phyloP scores from a whole-genome alignment of 306 rosid species.

The Gleditsia sinensis region DNA sequence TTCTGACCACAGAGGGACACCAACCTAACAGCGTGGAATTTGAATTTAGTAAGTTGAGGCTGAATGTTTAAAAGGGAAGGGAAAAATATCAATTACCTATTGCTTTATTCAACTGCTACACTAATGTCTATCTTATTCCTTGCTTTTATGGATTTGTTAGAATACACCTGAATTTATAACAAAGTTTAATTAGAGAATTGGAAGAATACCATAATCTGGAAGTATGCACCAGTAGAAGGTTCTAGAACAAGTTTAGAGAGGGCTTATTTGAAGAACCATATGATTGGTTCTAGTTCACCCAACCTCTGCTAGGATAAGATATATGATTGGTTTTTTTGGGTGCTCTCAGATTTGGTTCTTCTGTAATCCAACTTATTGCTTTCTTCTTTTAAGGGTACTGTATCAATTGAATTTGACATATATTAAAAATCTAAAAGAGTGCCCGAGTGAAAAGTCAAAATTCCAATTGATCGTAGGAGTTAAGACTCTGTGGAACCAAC shows the following conservation, averaged over 20 bases:
- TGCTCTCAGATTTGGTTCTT: not conserved
- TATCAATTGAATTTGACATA: not conserved
- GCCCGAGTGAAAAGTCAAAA: not conserved
- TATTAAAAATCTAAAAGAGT: not conserved
- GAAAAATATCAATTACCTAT: not conserved
- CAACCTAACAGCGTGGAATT: not conserved
- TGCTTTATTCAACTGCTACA: constrained; percentile 19
- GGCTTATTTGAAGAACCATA: constrained; percentile 12
- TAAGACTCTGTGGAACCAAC: not conserved
- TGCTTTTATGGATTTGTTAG: not conserved
- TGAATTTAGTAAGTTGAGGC: not conserved
- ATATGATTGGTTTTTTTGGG: not conserved
- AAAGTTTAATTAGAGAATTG: not conserved
- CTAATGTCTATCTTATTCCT: not conserved
- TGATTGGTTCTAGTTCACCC: constrained; percentile 1
- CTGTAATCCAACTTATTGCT: not conserved
- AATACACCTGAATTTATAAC: not conserved
- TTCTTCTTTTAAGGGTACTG: constrained; percentile 19
- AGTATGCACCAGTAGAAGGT: constrained; percentile 9
- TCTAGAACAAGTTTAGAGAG: not conserved
- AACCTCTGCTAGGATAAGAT: constrained; percentile 1
- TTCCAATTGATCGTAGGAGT: not conserved
- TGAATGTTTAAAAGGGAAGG: constrained; percentile 2
- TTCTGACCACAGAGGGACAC: not conserved
- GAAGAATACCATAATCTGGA: not conserved